A percentile compares a stretch with the other conserved stretches of the same genome.
Evolutionary conservation across 78 protist genomes (phyloP).

Genomic region (Speleostelium caveatum): DNA sequence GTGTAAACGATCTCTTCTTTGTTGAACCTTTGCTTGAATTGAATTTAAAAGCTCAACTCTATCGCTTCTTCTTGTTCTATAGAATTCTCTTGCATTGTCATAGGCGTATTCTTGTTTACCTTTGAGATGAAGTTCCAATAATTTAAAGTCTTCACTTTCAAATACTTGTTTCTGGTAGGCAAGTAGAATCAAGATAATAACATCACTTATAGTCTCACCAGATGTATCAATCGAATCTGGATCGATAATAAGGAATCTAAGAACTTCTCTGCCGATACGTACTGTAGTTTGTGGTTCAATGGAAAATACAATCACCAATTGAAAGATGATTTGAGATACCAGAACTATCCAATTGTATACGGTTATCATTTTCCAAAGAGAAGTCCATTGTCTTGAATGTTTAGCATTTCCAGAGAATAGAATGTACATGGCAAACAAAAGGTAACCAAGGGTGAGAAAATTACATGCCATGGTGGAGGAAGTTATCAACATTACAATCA

Average conservation of each 20-base stretch:
- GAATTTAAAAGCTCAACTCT: slow-evolving; percentile 31
- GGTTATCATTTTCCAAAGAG: slow-evolving; percentile 35
- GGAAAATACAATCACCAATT: slow-evolving; percentile 5
- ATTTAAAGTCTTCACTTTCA: slow-evolving; percentile 19
- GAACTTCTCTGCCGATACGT: slow-evolving; percentile 3
- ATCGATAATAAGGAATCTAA: slow-evolving; percentile 30
- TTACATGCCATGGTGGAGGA: slow-evolving; percentile 56
- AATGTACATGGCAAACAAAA: slow-evolving; percentile 45
- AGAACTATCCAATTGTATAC: slow-evolving; percentile 54
- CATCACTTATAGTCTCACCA: slow-evolving; percentile 53
- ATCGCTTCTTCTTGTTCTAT: slow-evolving; percentile 12
- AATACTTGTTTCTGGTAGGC: slow-evolving; percentile 52
- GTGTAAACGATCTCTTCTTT: slow-evolving; percentile 49
- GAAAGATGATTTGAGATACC: slow-evolving; percentile 42
- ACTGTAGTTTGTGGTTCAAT: not conserved
- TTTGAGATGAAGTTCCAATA: slow-evolving; percentile 16
- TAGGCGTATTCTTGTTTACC: slow-evolving; percentile 17
- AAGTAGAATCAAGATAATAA: slow-evolving; percentile 33
- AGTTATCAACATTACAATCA: slow-evolving; percentile 44
- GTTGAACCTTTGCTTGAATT: slow-evolving; percentile 29
- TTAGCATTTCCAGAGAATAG: slow-evolving; percentile 49
- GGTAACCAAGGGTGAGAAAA: slow-evolving; percentile 29
- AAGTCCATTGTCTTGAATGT: slow-evolving; percentile 51
- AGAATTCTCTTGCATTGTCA: slow-evolving; percentile 67
- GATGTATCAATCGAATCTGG: not conserved